Conservation (phyloP, 2,329 filamentous ascomycete species). For the Colletotrichum nymphaeae region DNA sequence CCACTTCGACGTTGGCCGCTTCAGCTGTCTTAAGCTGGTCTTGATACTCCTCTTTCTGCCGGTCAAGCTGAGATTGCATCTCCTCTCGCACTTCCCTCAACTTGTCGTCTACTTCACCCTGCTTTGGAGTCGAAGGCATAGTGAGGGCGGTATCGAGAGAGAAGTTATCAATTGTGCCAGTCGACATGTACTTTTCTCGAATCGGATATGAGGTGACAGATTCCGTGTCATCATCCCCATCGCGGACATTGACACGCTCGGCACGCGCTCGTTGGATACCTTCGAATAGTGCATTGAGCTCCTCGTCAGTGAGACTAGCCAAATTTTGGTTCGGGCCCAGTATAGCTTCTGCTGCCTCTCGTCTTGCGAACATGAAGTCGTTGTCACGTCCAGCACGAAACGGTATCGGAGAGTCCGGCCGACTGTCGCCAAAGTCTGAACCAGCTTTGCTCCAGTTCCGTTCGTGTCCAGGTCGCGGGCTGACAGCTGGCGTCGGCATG, state of each 20-base stretch:
- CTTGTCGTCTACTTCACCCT: constrained; percentile 79
- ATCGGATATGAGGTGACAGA: constrained; percentile 88
- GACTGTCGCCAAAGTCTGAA: constrained; percentile 82
- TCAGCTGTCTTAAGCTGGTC: constrained; percentile 82
- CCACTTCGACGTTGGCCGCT: constrained; percentile 80
- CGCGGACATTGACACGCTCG: constrained; percentile 76
- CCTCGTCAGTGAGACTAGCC: constrained; percentile 89
- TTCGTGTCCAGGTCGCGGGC: constrained; percentile 75
- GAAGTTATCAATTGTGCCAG: constrained; percentile 94
- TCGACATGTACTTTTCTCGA: constrained; percentile 95
- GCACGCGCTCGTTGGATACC: constrained; percentile 91
- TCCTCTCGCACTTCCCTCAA: constrained; percentile 82
- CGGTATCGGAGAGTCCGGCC: constrained; percentile 83
- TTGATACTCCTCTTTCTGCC: constrained; percentile 85
- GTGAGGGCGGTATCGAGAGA: constrained; percentile 94
- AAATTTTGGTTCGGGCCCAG: constrained; percentile 93
- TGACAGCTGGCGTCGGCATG: constrained; percentile 72
- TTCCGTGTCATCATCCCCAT: constrained; percentile 89
- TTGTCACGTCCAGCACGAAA: constrained; percentile 79
- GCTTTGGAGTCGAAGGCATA: constrained; percentile 90
- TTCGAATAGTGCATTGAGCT: constrained; percentile 92
- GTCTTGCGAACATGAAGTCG: constrained; percentile 93
- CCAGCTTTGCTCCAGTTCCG: constrained; percentile 81
- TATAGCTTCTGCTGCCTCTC: constrained; percentile 92
- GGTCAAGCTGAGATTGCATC: constrained; percentile 85